phyloP scores from a whole-genome alignment of 2,329 filamentous ascomycete genomes.

The Curvularia hawaiiensis region DNA sequence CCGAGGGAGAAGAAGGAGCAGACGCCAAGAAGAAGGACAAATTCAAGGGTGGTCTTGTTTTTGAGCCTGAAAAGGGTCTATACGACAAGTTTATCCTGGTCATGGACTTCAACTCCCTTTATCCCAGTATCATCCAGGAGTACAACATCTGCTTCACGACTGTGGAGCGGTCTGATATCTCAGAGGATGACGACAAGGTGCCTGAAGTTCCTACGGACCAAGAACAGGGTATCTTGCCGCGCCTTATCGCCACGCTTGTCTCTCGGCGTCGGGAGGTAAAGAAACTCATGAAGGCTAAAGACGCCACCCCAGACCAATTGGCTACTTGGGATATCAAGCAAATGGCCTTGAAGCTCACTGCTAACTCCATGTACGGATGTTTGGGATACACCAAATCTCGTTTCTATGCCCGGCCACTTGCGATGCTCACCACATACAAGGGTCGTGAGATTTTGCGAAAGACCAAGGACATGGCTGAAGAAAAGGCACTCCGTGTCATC shows the following conservation, averaged over 20 bases:
- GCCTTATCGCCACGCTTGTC: conserved; percentile 90
- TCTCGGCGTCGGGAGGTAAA: conserved; percentile 90
- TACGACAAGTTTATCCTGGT: conserved; percentile 99
- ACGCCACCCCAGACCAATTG: conserved; percentile 81
- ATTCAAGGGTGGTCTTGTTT: conserved; percentile 97
- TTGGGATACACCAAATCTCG: conserved; percentile 95
- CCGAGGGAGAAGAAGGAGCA: conserved; percentile 68
- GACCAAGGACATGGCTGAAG: conserved; percentile 95
- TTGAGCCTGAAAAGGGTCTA: conserved; percentile 94
- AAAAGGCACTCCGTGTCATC: conserved; percentile 88
- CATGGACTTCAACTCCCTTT: conserved; percentile 99
- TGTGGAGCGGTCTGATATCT: conserved; percentile 74
- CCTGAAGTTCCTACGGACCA: conserved; percentile 83
- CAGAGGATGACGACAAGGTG: conserved; percentile 83
- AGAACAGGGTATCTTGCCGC: conserved; percentile 83
- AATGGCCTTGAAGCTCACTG: conserved; percentile 92
- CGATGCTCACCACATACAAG: conserved; percentile 95
- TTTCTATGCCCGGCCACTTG: conserved; percentile 93
- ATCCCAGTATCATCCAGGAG: conserved; percentile 98
- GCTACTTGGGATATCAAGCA: conserved; percentile 99
- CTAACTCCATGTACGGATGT: conserved; percentile 99
- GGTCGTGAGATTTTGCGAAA: conserved; percentile 95
- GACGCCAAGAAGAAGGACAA: conserved; percentile 98
- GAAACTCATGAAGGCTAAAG: conserved; percentile 93
- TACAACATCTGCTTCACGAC: conserved; percentile 99